Percentiles rank a stretch among this genome's conserved stretches.
Evolutionary conservation across 371 early-diverging fungal species (phyloP).

Genomic region (Syncephalastrum contaminatum): DNA sequence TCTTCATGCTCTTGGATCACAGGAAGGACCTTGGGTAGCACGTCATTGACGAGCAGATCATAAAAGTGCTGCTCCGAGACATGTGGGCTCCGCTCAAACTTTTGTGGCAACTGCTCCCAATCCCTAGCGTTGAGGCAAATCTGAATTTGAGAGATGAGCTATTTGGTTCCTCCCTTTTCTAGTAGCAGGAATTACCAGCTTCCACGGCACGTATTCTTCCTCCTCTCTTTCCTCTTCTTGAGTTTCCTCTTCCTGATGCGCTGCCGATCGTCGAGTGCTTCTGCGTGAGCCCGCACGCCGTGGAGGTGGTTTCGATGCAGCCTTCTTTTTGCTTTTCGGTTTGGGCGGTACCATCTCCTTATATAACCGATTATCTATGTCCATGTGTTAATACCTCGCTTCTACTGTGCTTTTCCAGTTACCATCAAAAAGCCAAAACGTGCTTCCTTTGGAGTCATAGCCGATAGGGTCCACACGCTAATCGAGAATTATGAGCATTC

Average conservation of each 20-base stretch:
- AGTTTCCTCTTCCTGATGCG: constrained; percentile 22
- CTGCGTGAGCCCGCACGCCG: constrained; percentile 16
- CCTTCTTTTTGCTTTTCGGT: constrained; percentile 20
- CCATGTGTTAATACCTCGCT: constrained; percentile 17
- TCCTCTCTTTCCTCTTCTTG: constrained; percentile 26
- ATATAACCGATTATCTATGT: constrained; percentile 68
- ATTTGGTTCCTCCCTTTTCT: neutral
- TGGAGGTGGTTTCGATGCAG: constrained; percentile 10
- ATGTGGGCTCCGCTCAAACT: constrained; percentile 53
- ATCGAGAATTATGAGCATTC: neutral
- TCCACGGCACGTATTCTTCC: constrained; percentile 46
- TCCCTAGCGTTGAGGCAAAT: constrained; percentile 56
- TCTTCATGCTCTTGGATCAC: constrained; percentile 57
- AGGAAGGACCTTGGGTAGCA: constrained; percentile 60
- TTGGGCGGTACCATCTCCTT: constrained; percentile 49
- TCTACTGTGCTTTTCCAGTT: neutral
- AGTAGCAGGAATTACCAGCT: constrained; percentile 27
- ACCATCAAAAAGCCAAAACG: constrained; percentile 83
- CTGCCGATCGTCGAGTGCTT: constrained; percentile 23
- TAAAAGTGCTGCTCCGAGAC: constrained; percentile 60
- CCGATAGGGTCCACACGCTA: constrained; percentile 78
- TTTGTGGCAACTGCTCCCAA: constrained; percentile 60
- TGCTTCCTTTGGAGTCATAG: constrained; percentile 61
- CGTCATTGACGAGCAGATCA: constrained; percentile 48
- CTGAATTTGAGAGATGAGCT: constrained; percentile 19